These are phyloP conservation scores for Fennellomyces sp. DNA, from an alignment of 371 early-diverging fungal genomes.

Conservation along the genomic window DNA sequence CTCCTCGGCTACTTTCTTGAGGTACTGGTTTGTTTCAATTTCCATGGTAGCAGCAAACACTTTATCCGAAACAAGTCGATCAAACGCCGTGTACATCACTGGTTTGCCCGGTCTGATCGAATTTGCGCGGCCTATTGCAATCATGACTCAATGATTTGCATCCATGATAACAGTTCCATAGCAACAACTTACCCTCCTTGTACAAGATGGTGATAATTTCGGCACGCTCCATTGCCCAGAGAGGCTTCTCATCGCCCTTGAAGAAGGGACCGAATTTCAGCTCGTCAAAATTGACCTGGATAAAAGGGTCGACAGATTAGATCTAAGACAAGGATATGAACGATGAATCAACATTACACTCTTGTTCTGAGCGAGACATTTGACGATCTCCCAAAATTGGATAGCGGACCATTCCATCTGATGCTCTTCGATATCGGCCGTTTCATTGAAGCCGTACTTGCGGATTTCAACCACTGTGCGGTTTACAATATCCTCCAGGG, in stretches of 20 bases:
- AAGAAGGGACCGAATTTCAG: conserved; percentile 79
- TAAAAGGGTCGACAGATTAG: too few species aligned
- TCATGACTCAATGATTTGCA: too few species aligned
- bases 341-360: too few species aligned
- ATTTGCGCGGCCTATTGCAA: conserved; percentile 81
- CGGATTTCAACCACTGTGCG: conserved; percentile 83
- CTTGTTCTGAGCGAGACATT: conserved; percentile 54
- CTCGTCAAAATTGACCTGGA: conserved; percentile 74
- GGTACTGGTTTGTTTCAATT: conserved; percentile 66
- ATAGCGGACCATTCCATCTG: conserved; percentile 66
- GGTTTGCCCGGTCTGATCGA: conserved; percentile 82
- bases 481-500: conserved; percentile 79
- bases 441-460: conserved; percentile 81
- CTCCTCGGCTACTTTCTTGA: conserved; percentile 68
- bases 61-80: conserved; percentile 66
- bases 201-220: conserved; percentile 79
- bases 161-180: too few species aligned
- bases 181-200: conserved; percentile 70
- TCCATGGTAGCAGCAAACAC: conserved; percentile 83
- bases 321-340: too few species aligned
- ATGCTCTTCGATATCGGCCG: conserved; percentile 49
- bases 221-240: conserved; percentile 85
- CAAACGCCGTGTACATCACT: conserved; percentile 79
- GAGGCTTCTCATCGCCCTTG: conserved; percentile 74
- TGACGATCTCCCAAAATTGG: conserved; percentile 81